Percentiles rank a stretch among this genome's conserved stretches.
phyloP scores from a whole-genome alignment of 2,329 filamentous ascomycete genomes.

The Beauveria medogensis region DNA sequence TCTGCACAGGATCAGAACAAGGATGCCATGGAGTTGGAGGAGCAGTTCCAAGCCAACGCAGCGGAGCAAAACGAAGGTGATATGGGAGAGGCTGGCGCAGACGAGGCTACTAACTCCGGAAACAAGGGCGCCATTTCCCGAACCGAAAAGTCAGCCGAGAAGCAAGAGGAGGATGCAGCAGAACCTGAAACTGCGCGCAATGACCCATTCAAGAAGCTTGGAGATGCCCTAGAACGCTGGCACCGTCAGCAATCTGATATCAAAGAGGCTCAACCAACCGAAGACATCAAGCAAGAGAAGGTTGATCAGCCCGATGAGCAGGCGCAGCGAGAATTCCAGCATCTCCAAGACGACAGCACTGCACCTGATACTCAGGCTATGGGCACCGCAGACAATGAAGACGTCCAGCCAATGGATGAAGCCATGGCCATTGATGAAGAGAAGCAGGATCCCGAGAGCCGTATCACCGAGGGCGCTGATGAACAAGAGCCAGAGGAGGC shows the following conservation, averaged over 20 bases:
- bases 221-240: slow-evolving; percentile 87
- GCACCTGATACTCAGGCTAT: slow-evolving; percentile 85
- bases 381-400: slow-evolving; percentile 79
- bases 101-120: slow-evolving; percentile 55
- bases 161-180: slow-evolving; percentile 35
- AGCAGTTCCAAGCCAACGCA: slow-evolving; percentile 50
- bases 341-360: slow-evolving; percentile 76
- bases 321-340: slow-evolving; percentile 80
- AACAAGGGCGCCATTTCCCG: slow-evolving; percentile 50
- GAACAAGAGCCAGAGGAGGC: slow-evolving; percentile 35
- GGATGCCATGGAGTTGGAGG: slow-evolving; percentile 53
- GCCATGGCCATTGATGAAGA: slow-evolving; percentile 77
- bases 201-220: slow-evolving; percentile 87
- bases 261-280: slow-evolving; percentile 43
- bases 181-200: slow-evolving; percentile 35
- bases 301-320: slow-evolving; percentile 55
- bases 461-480: slow-evolving; percentile 43
- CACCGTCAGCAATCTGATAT: slow-evolving; percentile 85
- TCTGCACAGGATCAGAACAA: slow-evolving; percentile 59
- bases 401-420: slow-evolving; percentile 78
- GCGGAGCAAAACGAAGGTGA: slow-evolving; percentile 60
- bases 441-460: slow-evolving; percentile 41
- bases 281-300: slow-evolving; percentile 37
- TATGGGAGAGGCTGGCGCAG: slow-evolving; percentile 55
- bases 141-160: slow-evolving; percentile 38